phyloP scores from a whole-genome alignment of 441 rosid species.

The Manihot esculenta region DNA sequence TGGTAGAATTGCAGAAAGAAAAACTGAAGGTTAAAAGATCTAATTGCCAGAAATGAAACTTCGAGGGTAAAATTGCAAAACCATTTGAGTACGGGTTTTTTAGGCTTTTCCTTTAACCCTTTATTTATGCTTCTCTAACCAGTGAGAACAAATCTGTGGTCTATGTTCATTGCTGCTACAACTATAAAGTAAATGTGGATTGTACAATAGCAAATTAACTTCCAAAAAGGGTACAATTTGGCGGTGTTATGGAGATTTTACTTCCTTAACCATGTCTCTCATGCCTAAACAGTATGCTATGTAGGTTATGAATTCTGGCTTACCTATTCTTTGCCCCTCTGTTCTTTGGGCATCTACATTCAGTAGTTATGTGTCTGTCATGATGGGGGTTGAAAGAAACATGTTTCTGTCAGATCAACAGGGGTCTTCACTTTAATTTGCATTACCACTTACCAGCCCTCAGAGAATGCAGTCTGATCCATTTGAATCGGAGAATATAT shows the following conservation, averaged over 20 bases:
- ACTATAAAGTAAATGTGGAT: not conserved
- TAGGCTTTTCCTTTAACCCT: not conserved
- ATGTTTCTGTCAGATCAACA: not conserved
- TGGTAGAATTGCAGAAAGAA: too few species aligned
- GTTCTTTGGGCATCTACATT: not conserved
- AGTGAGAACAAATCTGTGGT: not conserved
- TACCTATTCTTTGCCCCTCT: not conserved
- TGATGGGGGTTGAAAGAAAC: not conserved
- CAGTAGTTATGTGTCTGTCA: not conserved
- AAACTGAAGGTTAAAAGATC: too few species aligned
- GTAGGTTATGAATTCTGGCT: not conserved
- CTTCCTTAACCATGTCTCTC: conserved; percentile 5
- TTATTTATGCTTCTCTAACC: not conserved
- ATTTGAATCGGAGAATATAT: not conserved
- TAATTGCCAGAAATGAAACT: too few species aligned
- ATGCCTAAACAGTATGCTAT: not conserved
- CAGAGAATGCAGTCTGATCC: conserved; percentile 1
- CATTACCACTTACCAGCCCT: not conserved
- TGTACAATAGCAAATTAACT: not conserved
- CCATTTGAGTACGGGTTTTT: too few species aligned
- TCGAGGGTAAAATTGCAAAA: too few species aligned
- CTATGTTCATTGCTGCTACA: not conserved
- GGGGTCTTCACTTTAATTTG: not conserved
- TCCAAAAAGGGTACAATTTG: not conserved
- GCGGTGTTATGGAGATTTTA: not conserved